These are phyloP conservation scores for Termitomyces sp. DNA, from an alignment of 768 basidiomycete genomes.

Conservation along the genomic window DNA sequence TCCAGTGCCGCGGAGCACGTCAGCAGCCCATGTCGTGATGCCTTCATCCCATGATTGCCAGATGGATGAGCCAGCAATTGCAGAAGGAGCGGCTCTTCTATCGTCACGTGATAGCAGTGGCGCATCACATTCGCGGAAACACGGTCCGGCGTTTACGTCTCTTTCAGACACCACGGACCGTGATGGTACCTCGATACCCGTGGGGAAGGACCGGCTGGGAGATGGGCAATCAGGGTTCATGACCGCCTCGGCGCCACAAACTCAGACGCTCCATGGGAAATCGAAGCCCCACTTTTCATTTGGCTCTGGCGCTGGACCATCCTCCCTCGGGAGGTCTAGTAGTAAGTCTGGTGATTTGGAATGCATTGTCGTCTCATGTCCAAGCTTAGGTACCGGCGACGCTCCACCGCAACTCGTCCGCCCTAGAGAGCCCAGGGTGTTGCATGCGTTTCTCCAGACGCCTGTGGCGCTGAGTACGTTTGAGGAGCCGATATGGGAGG, in stretches of 20 bases:
- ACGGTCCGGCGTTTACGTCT: not conserved
- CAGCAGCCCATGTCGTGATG: not conserved
- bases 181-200: not conserved
- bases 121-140: not conserved
- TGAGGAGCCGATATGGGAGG: constrained; percentile 71
- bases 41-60: not conserved
- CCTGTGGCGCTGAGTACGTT: constrained; percentile 60
- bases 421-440: constrained; percentile 48
- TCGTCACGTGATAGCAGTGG: not conserved
- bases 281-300: not conserved
- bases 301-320: not conserved
- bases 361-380: not conserved
- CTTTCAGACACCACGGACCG: no score
- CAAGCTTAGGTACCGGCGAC: not conserved
- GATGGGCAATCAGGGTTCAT: not conserved
- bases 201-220: not conserved
- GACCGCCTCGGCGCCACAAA: not conserved
- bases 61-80: not conserved
- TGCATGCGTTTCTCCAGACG: constrained; percentile 42
- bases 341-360: not conserved
- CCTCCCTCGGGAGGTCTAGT: not conserved
- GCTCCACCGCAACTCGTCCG: not conserved
- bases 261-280: not conserved
- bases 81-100: not conserved
- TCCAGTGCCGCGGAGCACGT: not conserved